phyloP scores from a whole-genome alignment of 1,284 basidiomycete species.

The Fomitopsis schrenkii region DNA sequence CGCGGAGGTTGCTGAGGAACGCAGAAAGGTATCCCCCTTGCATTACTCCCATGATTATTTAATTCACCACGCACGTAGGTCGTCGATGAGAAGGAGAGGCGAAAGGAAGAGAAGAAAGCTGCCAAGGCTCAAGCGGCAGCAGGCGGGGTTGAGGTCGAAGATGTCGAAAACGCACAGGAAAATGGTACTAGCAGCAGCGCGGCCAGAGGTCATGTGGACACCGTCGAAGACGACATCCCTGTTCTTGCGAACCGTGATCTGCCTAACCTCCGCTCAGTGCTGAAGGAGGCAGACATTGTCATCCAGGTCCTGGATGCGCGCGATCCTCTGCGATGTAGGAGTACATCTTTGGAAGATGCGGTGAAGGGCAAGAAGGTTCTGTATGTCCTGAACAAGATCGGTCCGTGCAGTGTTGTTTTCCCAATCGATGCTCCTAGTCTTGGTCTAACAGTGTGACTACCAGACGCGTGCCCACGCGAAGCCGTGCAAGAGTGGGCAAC shows the following conservation, averaged over 20 bases:
- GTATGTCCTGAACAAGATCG: slow-evolving; percentile 84
- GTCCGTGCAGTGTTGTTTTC: slow-evolving; percentile 39
- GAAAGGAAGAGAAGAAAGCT: slow-evolving; percentile 59
- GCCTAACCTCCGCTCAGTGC: slow-evolving; percentile 62
- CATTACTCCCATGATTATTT: neutral
- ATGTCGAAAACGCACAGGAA: neutral
- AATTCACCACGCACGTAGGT: slow-evolving; percentile 34
- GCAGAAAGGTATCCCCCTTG: slow-evolving; percentile 55
- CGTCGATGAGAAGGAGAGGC: slow-evolving; percentile 65
- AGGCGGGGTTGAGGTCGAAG: slow-evolving; percentile 21
- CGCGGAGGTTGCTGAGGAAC: slow-evolving; percentile 83
- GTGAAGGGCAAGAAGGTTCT: slow-evolving; percentile 53
- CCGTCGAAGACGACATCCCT: slow-evolving; percentile 47
- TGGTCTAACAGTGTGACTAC: neutral
- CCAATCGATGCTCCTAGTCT: neutral
- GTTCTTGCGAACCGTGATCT: slow-evolving; percentile 67
- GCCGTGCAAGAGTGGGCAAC: slow-evolving; percentile 75
- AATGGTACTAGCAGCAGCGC: neutral
- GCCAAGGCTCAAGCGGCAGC: slow-evolving; percentile 25
- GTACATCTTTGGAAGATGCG: slow-evolving; percentile 60
- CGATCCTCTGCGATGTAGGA: slow-evolving; percentile 74
- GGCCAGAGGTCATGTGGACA: slow-evolving; percentile 25
- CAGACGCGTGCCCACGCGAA: slow-evolving; percentile 85
- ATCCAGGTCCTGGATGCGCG: slow-evolving; percentile 84
- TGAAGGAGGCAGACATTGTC: slow-evolving; percentile 83